Conservation (phyloP, 2,329 filamentous ascomycete genomes). For the Arthroderma sp. region DNA sequence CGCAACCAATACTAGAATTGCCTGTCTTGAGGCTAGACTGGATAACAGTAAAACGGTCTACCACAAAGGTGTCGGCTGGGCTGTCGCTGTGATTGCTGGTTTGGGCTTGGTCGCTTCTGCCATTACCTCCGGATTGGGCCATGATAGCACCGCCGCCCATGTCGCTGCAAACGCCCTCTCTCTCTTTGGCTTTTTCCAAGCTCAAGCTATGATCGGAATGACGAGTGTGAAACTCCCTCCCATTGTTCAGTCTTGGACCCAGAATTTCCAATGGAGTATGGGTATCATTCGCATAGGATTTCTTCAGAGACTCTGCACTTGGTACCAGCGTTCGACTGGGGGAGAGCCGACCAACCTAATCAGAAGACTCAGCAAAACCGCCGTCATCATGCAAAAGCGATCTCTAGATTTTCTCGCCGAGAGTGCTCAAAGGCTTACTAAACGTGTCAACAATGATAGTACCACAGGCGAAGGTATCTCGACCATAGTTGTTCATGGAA, state of each 20-base stretch:
- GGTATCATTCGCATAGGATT: constrained; percentile 82
- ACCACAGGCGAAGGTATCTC: constrained; percentile 40
- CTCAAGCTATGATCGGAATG: constrained; percentile 82
- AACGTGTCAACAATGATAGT: constrained; percentile 37
- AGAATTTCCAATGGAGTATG: constrained; percentile 98
- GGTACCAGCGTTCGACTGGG: constrained; percentile 90
- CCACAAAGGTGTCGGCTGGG: constrained; percentile 77
- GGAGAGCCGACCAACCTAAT: constrained; percentile 70
- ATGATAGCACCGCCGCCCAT: constrained; percentile 88
- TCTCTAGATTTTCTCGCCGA: constrained; percentile 30
- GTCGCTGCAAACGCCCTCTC: constrained; percentile 87
- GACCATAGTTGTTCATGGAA: constrained; percentile 55
- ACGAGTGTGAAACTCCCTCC: constrained; percentile 70
- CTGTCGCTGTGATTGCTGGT: constrained; percentile 74
- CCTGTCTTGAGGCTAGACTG: constrained; percentile 75
- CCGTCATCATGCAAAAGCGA: constrained; percentile 69
- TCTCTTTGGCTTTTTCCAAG: constrained; percentile 90
- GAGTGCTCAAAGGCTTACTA: constrained; percentile 30
- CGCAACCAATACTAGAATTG: constrained; percentile 50
- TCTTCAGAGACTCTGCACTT: constrained; percentile 77
- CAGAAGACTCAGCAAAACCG: constrained; percentile 58
- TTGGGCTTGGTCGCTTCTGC: constrained; percentile 73
- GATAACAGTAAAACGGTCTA: constrained; percentile 91
- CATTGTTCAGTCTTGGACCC: constrained; percentile 83
- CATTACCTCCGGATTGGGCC: constrained; percentile 76